These are phyloP conservation scores for Cicer pinnatifidum DNA, from an alignment of 306 rosid genomes.

Conservation along the genomic window DNA sequence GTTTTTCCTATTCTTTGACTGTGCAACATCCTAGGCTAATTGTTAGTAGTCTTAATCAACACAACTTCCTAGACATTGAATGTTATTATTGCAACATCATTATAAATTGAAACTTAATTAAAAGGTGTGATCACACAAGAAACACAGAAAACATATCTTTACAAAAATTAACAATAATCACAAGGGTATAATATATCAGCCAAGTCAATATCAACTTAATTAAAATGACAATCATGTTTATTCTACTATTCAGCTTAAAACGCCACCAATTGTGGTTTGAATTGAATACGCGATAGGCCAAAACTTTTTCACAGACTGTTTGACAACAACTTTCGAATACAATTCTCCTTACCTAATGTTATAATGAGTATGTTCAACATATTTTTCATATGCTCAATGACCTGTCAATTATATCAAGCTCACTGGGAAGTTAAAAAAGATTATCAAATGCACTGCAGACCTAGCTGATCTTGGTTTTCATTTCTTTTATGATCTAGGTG, in stretches of 20 bases:
- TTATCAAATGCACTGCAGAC: conserved; percentile 5
- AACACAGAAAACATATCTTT: no score
- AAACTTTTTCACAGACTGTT: conserved; percentile 7
- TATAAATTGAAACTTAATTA: no score
- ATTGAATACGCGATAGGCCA: conserved; percentile 10
- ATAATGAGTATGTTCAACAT: not conserved
- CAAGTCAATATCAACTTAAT: conserved; percentile 9
- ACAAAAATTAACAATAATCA: conserved; percentile 13
- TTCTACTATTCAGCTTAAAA: not conserved
- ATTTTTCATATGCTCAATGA: not conserved
- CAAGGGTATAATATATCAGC: not conserved
- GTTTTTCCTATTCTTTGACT: no score
- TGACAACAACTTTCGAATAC: conserved; percentile 23
- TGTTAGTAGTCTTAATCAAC: no score
- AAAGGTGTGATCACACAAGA: no score
- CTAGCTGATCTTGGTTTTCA: not conserved
- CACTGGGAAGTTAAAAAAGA: not conserved
- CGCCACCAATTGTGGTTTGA: not conserved
- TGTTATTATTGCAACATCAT: no score
- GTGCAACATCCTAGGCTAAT: no score
- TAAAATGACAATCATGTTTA: conserved; percentile 3
- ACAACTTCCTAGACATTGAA: no score
- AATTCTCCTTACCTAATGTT: not conserved
- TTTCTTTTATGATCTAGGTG: conserved; percentile 28
- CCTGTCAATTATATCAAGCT: conserved; percentile 3